These are phyloP conservation scores for Claviceps capensis DNA, from an alignment of 2,329 filamentous ascomycete genomes.

Conservation along the genomic window DNA sequence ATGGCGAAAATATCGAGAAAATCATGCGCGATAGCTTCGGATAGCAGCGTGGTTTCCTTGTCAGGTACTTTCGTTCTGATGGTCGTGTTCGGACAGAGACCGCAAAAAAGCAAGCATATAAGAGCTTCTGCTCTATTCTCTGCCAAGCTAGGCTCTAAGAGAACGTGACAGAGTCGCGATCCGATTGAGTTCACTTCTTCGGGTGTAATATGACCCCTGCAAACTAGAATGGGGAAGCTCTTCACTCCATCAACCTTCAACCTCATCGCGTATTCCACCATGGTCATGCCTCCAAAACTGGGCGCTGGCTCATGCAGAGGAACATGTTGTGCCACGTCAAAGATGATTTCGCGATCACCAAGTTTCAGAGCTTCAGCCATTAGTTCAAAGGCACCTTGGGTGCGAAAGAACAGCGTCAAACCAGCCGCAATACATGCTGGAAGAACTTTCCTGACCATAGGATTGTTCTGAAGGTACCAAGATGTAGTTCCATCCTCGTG, in stretches of 20 bases:
- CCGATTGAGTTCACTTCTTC: background rate
- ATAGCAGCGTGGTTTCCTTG: background rate
- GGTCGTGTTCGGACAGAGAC: background rate
- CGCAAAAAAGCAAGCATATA: background rate
- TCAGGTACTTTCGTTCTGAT: background rate
- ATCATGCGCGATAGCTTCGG: background rate
- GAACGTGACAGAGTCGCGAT: background rate
- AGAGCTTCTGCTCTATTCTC: background rate
- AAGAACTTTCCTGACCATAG: background rate
- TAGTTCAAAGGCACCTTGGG: background rate
- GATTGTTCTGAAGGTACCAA: background rate
- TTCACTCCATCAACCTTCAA: background rate
- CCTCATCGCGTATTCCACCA: background rate
- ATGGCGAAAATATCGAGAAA: background rate
- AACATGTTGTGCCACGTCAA: background rate
- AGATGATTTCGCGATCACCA: background rate
- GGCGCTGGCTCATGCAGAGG: background rate
- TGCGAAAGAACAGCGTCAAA: background rate
- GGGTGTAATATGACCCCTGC: background rate
- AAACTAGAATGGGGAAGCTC: background rate
- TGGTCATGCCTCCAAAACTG: background rate
- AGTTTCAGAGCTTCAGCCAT: background rate
- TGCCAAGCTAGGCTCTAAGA: background rate
- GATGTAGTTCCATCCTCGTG: background rate
- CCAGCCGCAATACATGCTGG: background rate